phyloP scores from a whole-genome alignment of 1,139 yeast species.

The Meyerozyma athensensis region DNA sequence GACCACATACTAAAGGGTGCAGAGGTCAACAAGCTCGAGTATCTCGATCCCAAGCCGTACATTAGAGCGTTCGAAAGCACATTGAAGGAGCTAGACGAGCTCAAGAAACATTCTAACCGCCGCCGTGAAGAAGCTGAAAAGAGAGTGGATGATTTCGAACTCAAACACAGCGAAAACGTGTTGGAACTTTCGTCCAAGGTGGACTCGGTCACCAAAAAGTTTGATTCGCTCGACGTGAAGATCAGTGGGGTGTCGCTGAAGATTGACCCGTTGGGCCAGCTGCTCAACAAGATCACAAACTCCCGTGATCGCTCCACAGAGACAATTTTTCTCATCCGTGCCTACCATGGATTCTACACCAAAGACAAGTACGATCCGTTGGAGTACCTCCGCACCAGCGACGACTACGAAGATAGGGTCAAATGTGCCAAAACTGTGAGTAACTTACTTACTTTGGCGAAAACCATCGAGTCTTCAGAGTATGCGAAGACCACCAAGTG shows the following conservation, averaged over 20 bases:
- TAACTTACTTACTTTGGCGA: constrained; percentile 59
- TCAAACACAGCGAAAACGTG: constrained; percentile 65
- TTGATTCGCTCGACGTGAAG: constrained; percentile 54
- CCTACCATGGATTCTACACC: constrained; percentile 71
- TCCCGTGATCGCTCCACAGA: constrained; percentile 72
- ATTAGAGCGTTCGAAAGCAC: constrained; percentile 91
- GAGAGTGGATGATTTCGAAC: constrained; percentile 59
- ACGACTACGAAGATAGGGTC: constrained; percentile 46
- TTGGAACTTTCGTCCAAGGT: constrained; percentile 51
- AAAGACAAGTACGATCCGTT: constrained; percentile 61
- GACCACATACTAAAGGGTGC: constrained; percentile 57
- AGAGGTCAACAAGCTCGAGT: constrained; percentile 50
- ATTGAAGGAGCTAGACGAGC: constrained; percentile 59
- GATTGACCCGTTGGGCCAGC: constrained; percentile 72
- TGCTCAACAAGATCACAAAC: constrained; percentile 68
- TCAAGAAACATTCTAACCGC: constrained; percentile 50
- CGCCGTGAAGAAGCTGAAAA: constrained; percentile 46
- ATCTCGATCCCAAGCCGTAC: constrained; percentile 88
- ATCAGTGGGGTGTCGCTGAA: constrained; percentile 57
- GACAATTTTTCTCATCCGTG: constrained; percentile 68
- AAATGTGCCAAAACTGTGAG: constrained; percentile 68
- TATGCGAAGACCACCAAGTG: constrained; percentile 46
- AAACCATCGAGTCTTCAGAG: constrained; percentile 52
- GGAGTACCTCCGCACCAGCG: constrained; percentile 43
- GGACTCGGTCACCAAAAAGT: constrained; percentile 37